phyloP scores from a whole-genome alignment of 2,329 filamentous ascomycete genomes.

The Lecanicillium sp. region DNA sequence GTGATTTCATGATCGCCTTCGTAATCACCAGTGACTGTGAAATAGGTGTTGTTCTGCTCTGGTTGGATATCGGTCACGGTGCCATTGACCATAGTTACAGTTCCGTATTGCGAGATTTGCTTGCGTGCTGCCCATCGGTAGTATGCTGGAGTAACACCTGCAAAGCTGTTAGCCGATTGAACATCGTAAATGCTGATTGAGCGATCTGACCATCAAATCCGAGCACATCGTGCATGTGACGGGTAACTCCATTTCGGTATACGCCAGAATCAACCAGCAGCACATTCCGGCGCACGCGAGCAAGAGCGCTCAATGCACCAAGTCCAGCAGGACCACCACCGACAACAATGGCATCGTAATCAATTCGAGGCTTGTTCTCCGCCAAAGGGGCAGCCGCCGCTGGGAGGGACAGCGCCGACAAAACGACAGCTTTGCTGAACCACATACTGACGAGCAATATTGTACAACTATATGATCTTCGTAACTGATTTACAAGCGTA shows the following conservation, averaged over 20 bases:
- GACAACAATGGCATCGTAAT: conserved; percentile 48
- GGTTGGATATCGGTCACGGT: conserved; percentile 38
- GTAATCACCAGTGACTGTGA: conserved; percentile 12
- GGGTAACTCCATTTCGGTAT: conserved; percentile 48
- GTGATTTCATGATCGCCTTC: conserved; percentile 13
- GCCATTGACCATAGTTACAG: conserved; percentile 40
- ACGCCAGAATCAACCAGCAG: conserved; percentile 49
- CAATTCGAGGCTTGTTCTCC: conserved; percentile 7
- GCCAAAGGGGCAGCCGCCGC: conserved; percentile 9
- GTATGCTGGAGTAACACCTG: conserved; percentile 44
- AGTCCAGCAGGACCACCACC: conserved; percentile 51
- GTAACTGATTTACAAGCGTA: too few relatives aligned
- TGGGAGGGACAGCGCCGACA: conserved; percentile 12
- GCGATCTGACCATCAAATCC: conserved; percentile 44
- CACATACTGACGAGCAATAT: conserved; percentile 8
- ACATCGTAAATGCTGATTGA: background rate
- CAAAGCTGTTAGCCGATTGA: background rate
- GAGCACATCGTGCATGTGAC: conserved; percentile 54
- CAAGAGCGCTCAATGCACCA: conserved; percentile 46
- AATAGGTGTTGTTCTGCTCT: conserved; percentile 28
- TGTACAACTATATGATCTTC: too few relatives aligned
- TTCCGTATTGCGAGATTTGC: conserved; percentile 42
- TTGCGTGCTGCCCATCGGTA: conserved; percentile 46
- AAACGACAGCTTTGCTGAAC: conserved; percentile 8
- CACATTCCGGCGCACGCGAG: conserved; percentile 45